phyloP scores from a whole-genome alignment of 192 early-diverging fungal species.

The Rhizoclosmatium sp. region DNA sequence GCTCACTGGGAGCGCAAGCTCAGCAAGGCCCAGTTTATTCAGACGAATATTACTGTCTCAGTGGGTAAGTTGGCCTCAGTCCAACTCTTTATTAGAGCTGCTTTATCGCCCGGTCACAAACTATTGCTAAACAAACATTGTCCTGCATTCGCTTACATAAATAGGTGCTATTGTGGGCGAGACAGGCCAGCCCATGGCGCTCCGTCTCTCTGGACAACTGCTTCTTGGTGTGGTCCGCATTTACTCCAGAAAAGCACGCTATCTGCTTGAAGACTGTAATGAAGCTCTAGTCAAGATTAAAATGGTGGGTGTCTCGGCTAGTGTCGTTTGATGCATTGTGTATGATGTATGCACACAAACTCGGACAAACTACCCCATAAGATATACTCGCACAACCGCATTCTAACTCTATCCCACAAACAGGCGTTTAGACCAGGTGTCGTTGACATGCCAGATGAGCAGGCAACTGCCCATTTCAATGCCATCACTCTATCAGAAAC shows the following conservation, averaged over 20 bases:
- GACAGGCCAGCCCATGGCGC: constrained; percentile 84
- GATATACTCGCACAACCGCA: neutral
- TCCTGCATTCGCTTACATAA: constrained; percentile 13
- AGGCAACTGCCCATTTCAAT: constrained; percentile 72
- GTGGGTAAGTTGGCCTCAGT: constrained; percentile 65
- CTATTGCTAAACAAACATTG: neutral
- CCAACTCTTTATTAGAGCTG: neutral
- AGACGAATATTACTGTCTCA: constrained; percentile 88
- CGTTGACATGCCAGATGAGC: constrained; percentile 84
- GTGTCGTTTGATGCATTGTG: neutral
- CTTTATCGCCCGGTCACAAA: neutral
- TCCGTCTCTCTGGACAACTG: constrained; percentile 95
- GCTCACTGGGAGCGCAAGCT: constrained; percentile 98
- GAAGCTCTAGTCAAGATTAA: constrained; percentile 96
- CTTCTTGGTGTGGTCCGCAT: constrained; percentile 94
- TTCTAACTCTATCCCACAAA: constrained; percentile 6
- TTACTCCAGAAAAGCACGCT: constrained; percentile 95
- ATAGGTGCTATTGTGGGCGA: constrained; percentile 80
- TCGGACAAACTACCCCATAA: neutral
- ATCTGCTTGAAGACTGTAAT: constrained; percentile 96
- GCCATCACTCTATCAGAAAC: constrained; percentile 89
- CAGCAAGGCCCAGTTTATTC: constrained; percentile 91
- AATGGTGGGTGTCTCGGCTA: constrained; percentile 67
- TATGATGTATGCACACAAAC: neutral
- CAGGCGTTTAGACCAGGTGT: constrained; percentile 82